Evolutionary conservation across 371 early-diverging fungal genomes (phyloP).

Genomic region (Sporodiniella umbellata): DNA sequence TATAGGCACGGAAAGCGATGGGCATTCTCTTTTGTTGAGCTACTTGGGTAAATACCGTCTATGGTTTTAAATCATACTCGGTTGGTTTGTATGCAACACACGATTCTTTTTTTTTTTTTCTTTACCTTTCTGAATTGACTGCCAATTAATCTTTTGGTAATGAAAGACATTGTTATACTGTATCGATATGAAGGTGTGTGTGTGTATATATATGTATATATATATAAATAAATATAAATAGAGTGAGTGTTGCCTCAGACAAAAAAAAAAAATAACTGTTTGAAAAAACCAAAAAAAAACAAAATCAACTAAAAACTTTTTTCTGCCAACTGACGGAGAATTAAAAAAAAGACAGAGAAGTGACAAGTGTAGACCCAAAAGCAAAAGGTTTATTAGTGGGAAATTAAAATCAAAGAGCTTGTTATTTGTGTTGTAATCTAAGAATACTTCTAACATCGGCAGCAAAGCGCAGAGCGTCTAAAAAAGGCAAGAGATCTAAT

Average conservation of each 20-base stretch:
- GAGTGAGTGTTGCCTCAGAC: no score
- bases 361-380: no score
- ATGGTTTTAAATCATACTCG: not conserved
- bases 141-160: not conserved
- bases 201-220: no score
- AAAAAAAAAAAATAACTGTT: no score
- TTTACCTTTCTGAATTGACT: not conserved
- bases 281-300: not conserved
- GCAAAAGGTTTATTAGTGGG: no score
- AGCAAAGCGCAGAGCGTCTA: constrained; percentile 82
- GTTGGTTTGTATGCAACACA: not conserved
- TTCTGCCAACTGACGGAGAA: not conserved
- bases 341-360: not conserved
- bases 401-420: no score
- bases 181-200: no score
- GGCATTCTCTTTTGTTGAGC: not conserved
- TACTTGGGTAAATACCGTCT: not conserved
- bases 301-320: constrained; percentile 1
- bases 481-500: constrained; percentile 78
- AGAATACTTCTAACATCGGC: constrained; percentile 78
- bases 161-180: no score
- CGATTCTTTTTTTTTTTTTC: not conserved
- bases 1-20: not conserved
- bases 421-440: constrained; percentile 8
- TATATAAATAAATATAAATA: no score